Evolutionary conservation across 2,329 filamentous ascomycete species (phyloP), one percentile per base, ranked within the genome.

Genomic region (Cephalotrichum gorgonifer): DNA sequence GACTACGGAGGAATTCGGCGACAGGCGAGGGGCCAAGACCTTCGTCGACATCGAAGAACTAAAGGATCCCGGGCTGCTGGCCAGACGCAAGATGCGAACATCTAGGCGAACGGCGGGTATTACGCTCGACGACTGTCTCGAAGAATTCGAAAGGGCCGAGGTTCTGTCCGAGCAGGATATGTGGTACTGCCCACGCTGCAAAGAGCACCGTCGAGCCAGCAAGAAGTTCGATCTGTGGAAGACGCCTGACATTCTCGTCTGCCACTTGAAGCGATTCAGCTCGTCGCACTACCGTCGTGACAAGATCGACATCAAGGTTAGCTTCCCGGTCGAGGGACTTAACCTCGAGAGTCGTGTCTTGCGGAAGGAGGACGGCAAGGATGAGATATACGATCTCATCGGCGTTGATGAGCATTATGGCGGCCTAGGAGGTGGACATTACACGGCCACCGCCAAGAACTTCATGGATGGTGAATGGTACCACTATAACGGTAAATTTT

Each of bases 181-280:
- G 52, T 98, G 93, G 93, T 97, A 94, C 63, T 98, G 93, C 61
- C 91, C 88, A 50, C 81, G 88, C 27, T 98, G 93, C 75, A 97
- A 97, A 64, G 88, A 95, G 58, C 85, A 95, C 59, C 82, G 88
- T 15, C 83, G 88, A 52, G 93, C 93, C 20, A 90, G 85, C 68
- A 98, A 98, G 72, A 96, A 93, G 60, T 88, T 98, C 48, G 90
- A 97, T 61, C 78, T 98, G 17, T 98, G 93, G 93, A 96, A 91
- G 61, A 85, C 87, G 2, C 93, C 93, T 1, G 93, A 98, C 63
- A 94, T 97, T 53, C 76, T 98, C 15, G 85, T 97, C 41, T 85
- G 96, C 53, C 93, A 98, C 62, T 75, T 98, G 45, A 98, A 98
- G 73, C 82, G 93, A 6, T 98, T 98, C 64, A 95, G 88, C 62